Conservation (phyloP, 1,284 basidiomycete species). For the Rhodotorula sp. region DNA sequence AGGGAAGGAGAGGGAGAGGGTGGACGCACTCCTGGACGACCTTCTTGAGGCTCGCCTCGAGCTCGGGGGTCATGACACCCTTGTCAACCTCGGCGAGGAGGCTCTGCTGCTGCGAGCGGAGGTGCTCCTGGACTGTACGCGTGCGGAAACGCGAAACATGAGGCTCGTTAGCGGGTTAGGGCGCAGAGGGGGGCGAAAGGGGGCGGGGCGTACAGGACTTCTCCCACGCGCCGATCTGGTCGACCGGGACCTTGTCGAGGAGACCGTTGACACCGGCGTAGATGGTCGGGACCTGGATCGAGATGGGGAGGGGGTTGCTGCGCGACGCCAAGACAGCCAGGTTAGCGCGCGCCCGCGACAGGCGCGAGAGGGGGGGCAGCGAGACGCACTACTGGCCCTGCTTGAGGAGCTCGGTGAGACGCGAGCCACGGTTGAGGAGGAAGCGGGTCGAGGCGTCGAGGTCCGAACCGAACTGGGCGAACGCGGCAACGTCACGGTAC, state of each 20-base stretch:
- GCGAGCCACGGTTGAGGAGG: slow-evolving; percentile 94
- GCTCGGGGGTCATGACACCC: slow-evolving; percentile 71
- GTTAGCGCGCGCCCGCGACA: no score
- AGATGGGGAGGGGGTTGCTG: slow-evolving; percentile 36
- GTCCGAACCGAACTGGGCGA: slow-evolving; percentile 99
- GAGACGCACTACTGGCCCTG: slow-evolving; percentile 75
- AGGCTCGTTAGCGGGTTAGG: not conserved
- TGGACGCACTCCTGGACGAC: slow-evolving; percentile 46
- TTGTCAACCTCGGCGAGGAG: slow-evolving; percentile 65
- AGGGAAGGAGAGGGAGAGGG: not conserved
- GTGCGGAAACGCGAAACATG: slow-evolving; percentile 38
- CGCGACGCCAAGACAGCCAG: no score
- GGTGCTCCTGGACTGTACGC: slow-evolving; percentile 59
- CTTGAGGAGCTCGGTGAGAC: slow-evolving; percentile 97
- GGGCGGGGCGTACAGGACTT: slow-evolving; percentile 42
- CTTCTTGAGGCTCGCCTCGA: slow-evolving; percentile 61
- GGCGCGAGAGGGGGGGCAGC: not conserved
- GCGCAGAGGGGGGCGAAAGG: not conserved
- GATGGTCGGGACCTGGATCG: slow-evolving; percentile 66
- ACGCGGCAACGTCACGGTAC: slow-evolving; percentile 99
- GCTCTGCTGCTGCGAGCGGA: slow-evolving; percentile 45
- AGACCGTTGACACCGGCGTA: slow-evolving; percentile 98
- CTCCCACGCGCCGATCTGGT: slow-evolving; percentile 72
- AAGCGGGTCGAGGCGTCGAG: slow-evolving; percentile 96
- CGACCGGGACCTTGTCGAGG: slow-evolving; percentile 63